These are phyloP conservation scores for Pseudogymnoascus destructans DNA, from an alignment of 2,329 filamentous ascomycete genomes.

Conservation along the genomic window DNA sequence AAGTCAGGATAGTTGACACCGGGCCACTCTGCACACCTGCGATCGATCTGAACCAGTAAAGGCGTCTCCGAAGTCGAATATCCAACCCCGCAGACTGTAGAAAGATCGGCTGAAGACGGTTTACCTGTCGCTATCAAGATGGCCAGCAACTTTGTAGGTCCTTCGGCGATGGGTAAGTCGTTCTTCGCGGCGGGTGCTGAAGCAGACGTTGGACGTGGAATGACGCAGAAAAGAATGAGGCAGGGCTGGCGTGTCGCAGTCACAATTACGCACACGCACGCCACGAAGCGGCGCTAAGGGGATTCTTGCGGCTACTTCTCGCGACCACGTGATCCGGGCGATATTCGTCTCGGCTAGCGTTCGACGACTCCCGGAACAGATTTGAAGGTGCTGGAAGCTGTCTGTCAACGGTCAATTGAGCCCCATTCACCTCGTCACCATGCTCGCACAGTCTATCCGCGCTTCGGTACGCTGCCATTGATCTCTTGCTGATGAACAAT, in stretches of 20 bases:
- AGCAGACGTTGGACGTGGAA: constrained; percentile 18
- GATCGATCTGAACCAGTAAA: constrained; percentile 45
- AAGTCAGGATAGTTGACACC: constrained; percentile 9
- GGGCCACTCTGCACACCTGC: constrained; percentile 13
- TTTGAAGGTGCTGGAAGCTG: constrained; percentile 10
- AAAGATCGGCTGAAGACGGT: constrained; percentile 28
- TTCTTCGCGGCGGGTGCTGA: constrained; percentile 20
- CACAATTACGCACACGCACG: not conserved
- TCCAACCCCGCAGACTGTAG: constrained; percentile 29
- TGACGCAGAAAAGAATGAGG: constrained; percentile 12
- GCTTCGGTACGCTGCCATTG: constrained; percentile 24
- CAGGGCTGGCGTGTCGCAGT: constrained; percentile 1
- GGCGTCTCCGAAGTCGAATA: constrained; percentile 38
- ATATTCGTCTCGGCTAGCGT: constrained; percentile 9
- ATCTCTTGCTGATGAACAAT: constrained; percentile 11
- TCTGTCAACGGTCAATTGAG: constrained; percentile 22
- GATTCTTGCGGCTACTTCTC: not conserved
- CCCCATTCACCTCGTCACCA: constrained; percentile 21
- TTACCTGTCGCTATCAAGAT: constrained; percentile 26
- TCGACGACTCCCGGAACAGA: constrained; percentile 9
- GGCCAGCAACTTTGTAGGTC: constrained; percentile 26
- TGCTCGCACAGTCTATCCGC: constrained; percentile 27
- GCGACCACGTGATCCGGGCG: not conserved
- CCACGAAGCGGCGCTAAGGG: not conserved
- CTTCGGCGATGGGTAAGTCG: constrained; percentile 24